phyloP scores from a whole-genome alignment of 371 early-diverging fungal genomes.

The Rhizopus sp. region DNA sequence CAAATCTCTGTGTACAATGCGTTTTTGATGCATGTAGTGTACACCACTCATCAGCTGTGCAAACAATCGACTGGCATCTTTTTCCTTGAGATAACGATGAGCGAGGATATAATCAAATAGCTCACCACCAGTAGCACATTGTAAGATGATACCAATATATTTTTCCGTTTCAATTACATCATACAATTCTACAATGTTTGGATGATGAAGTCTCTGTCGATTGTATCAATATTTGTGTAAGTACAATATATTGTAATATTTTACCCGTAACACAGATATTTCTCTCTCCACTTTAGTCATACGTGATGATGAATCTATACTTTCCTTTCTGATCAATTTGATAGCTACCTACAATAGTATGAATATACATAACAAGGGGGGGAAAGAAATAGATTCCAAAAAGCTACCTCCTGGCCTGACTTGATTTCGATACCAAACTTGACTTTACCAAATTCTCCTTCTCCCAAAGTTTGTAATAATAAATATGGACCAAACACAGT shows the following conservation, averaged over 20 bases:
- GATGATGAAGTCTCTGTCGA: constrained; percentile 78
- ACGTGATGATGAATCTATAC: constrained; percentile 75
- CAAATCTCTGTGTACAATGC: constrained; percentile 95
- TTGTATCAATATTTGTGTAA: background rate
- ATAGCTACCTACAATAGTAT: constrained; percentile 71
- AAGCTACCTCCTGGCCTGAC: constrained; percentile 88
- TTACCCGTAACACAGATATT: constrained; percentile 81
- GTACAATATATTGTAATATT: background rate
- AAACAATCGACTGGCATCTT: constrained; percentile 90
- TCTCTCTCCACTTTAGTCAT: constrained; percentile 83
- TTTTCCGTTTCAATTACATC: constrained; percentile 96
- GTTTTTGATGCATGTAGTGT: constrained; percentile 84
- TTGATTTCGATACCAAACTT: constrained; percentile 93
- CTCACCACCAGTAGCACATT: constrained; percentile 96
- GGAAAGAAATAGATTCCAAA: background rate
- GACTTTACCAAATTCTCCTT: constrained; percentile 99
- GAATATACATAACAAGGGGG: background rate
- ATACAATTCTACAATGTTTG: constrained; percentile 89
- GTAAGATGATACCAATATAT: constrained; percentile 94
- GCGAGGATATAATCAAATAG: constrained; percentile 96
- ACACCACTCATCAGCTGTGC: constrained; percentile 94
- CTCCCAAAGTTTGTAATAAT: constrained; percentile 94
- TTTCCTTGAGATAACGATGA: constrained; percentile 89
- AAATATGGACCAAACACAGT: constrained; percentile 94
- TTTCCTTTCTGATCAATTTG: constrained; percentile 80